Evolutionary conservation across 345 rosid species (phyloP), one percentile per base, ranked within the genome.

Genomic region (Corymbia maculata): DNA sequence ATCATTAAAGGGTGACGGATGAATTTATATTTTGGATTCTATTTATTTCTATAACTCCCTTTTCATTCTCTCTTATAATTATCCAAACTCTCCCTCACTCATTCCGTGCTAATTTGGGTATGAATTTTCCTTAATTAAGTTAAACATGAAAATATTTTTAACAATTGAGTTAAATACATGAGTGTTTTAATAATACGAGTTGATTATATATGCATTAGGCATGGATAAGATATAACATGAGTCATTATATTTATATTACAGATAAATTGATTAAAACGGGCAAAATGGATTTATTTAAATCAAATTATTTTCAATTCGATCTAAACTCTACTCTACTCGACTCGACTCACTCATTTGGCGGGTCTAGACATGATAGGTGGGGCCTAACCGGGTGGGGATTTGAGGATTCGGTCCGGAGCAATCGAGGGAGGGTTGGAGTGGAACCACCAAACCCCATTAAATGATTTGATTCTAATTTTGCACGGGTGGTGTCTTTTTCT

Each of bases 181-280:
- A 55, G 61, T 55, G 1, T 55, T 55, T 55, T 8, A 55, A 11
- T 5, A 55, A 22, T 1, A 55, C 9, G 5, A 22, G 21, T 55
- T 0, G 8, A 2, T 4, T 55, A 55, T 5, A 9, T 22, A 55
- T 55, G 61, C 22, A 5, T 55, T 9, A 0, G 6, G 28, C 0
- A 28, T 22, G 1, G 28, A 55, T 55, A 9, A 0, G 22, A 55
- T 55, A 1, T 8, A 5, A 55, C 22, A 22, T 55, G 61, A 0
- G 4, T 1, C 0, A 5, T 1, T 55, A 55, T 24, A 7, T 22
- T 55, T 55, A 11, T 1, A 55, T 55, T 8, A 4, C 0, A 55
- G 21, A 11, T 0, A 55, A 55, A 55, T 55, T 22, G 28, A 55
- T 55, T 0, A 2, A 55, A 55, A 55, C 1, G 1, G 0, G 2